Evolutionary conservation across 2,329 filamentous ascomycete genomes (phyloP).

Genomic region (Balansia obtecta): DNA sequence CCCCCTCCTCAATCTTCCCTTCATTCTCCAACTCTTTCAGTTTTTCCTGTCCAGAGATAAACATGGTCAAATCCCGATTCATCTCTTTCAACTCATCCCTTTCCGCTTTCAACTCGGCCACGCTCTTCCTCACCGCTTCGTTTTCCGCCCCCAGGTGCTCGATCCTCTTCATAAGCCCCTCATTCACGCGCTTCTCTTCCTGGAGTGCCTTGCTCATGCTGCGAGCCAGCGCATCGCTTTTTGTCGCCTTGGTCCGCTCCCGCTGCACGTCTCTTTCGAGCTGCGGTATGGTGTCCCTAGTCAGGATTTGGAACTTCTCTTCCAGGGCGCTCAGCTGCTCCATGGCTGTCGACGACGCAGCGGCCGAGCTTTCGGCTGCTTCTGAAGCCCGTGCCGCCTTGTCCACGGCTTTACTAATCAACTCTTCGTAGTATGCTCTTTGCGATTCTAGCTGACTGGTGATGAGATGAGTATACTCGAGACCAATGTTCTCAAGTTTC

Average conservation of each 20-base stretch:
- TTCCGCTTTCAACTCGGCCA: constrained; percentile 44
- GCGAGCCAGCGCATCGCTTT: constrained; percentile 64
- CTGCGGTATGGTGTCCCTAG: constrained; percentile 43
- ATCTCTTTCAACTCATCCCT: constrained; percentile 69
- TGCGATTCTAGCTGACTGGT: constrained; percentile 90
- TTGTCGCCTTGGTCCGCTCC: constrained; percentile 54
- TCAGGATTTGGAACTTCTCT: constrained; percentile 31
- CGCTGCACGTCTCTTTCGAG: constrained; percentile 65
- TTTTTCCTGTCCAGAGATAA: constrained; percentile 74
- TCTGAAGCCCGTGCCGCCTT: constrained; percentile 68
- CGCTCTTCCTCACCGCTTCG: constrained; percentile 41
- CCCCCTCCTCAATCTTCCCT: constrained; percentile 49
- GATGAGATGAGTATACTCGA: constrained; percentile 90
- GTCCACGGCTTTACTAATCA: constrained; percentile 77
- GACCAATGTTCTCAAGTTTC: constrained; percentile 64
- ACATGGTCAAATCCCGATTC: constrained; percentile 79
- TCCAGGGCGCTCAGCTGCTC: constrained; percentile 41
- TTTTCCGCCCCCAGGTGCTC: constrained; percentile 56
- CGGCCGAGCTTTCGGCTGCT: constrained; percentile 49
- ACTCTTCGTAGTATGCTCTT: constrained; percentile 85
- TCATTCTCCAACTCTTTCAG: constrained; percentile 56
- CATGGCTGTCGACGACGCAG: constrained; percentile 35
- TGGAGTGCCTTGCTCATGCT: constrained; percentile 63
- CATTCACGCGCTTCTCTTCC: constrained; percentile 77
- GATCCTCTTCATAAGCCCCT: constrained; percentile 73